Base-by-base conservation (phyloP, 805 yeast genomes). In the Metschnikowia continentalis region DNA sequence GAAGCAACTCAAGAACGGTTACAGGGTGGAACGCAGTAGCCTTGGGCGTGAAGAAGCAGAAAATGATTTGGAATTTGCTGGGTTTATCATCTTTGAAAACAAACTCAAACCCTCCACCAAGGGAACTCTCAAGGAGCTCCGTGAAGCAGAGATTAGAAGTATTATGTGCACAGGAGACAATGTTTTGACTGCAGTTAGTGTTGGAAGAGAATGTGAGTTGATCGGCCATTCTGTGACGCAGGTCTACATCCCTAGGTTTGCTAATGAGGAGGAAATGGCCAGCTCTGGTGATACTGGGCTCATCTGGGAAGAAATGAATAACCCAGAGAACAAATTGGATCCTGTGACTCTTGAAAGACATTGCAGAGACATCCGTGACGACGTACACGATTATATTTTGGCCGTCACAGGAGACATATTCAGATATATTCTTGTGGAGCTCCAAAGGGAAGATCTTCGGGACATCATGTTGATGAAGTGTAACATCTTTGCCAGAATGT, bases 161-260 rank as follows among this genome's bases (percentile, higher is more conserved):
- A 72, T 90, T 30, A 94, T 94, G 99, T 94, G 99, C 67, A 94
- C 99, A 0, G 99, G 99, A 48, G 99, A 94, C 67, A 94, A 94
- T 63, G 82, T 94, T 17, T 72, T 94, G 50, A 94, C 99, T 0
- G 99, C 98, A 0, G 81, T 94, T 19, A 88, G 96, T 67, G 99
- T 94, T 15, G 96, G 88, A 3, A 78, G 82, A 53, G 97, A 92
- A 62, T 88, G 96, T 63, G 84, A 82, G 2, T 72, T 94, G 54
- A 68, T 94, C 10, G 67, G 66, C 3, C 74, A 74, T 2, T 64
- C 70, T 10, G 64, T 65, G 15, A 54, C 60, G 1, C 57, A 59
- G 23, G 63, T 74, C 6, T 74, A 62, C 54, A 80, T 90, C 2
- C 96, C 98, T 1, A 65, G 71, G 1, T 76, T 81, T 50, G 74